Evolutionary conservation across 2,329 filamentous ascomycete genomes (phyloP).

Genomic region (Ophiostoma quercus): DNA sequence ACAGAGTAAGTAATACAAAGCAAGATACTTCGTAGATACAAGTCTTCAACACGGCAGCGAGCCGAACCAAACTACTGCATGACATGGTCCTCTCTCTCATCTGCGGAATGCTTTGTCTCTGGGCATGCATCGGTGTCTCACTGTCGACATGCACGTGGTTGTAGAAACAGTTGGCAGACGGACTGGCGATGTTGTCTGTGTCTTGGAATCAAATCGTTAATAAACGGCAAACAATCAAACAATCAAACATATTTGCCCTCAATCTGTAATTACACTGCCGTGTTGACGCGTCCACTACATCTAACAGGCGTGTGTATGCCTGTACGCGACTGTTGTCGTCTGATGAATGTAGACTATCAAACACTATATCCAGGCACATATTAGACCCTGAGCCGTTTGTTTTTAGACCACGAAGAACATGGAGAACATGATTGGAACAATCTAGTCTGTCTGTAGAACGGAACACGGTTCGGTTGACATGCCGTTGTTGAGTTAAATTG

Average conservation of each 20-base stretch:
- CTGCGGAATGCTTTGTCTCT: background rate
- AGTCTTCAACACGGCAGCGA: background rate
- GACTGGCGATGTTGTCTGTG: background rate
- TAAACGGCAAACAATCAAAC: background rate
- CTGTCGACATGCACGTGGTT: background rate
- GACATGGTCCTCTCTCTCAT: background rate
- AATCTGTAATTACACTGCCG: background rate
- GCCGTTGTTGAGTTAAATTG: background rate
- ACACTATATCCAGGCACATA: slow-evolving; percentile 8
- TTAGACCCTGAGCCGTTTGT: background rate
- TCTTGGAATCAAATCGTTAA: too few species aligned
- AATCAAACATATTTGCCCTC: background rate
- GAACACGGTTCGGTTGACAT: background rate
- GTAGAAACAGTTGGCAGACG: background rate
- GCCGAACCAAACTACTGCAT: slow-evolving; percentile 4
- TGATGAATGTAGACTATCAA: background rate
- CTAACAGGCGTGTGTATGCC: background rate
- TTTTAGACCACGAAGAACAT: background rate
- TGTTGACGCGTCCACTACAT: slow-evolving; percentile 1
- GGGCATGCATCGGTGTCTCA: background rate
- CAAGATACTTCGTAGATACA: too few species aligned
- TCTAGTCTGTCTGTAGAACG: too few species aligned
- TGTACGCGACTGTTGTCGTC: background rate
- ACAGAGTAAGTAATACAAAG: too few species aligned
- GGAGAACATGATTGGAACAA: too few species aligned